Conservation (phyloP, 2,329 filamentous ascomycete genomes). For the Fusarium nygamai region DNA sequence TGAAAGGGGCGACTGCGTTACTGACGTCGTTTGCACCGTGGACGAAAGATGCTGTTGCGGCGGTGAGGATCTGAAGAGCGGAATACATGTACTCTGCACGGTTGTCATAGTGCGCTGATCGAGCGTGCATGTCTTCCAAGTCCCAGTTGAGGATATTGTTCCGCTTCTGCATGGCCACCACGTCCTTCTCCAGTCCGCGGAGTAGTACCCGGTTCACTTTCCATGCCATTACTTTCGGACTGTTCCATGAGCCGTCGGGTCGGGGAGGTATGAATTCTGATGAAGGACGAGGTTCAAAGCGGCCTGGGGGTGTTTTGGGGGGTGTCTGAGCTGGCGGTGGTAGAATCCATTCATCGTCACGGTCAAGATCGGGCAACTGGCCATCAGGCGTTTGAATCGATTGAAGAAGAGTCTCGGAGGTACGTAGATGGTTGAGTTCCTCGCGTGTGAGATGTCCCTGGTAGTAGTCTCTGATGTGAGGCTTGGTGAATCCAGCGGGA, state of each 20-base stretch:
- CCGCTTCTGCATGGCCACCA: conserved; percentile 57
- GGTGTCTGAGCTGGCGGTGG: conserved; percentile 44
- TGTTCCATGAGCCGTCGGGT: conserved; percentile 53
- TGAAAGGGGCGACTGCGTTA: conserved; percentile 71
- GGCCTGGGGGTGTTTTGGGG: conserved; percentile 18
- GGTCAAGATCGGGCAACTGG: conserved; percentile 39
- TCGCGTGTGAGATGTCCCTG: conserved; percentile 58
- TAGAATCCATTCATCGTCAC: conserved; percentile 47
- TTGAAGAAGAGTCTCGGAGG: conserved; percentile 48
- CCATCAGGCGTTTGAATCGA: conserved; percentile 46
- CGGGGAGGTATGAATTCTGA: conserved; percentile 46
- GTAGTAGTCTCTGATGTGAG: conserved; percentile 60
- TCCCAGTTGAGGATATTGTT: conserved; percentile 61
- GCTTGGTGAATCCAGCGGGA: conserved; percentile 53
- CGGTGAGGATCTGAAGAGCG: conserved; percentile 68
- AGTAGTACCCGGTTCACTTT: conserved; percentile 54
- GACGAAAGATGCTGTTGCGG: conserved; percentile 70
- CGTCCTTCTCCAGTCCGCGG: conserved; percentile 60
- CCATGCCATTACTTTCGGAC: conserved; percentile 53
- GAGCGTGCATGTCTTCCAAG: conserved; percentile 62
- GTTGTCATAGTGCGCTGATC: conserved; percentile 69
- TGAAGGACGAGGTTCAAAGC: conserved; percentile 4
- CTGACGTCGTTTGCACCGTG: conserved; percentile 76
- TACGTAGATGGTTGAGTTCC: conserved; percentile 53
- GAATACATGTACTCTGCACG: conserved; percentile 69